Base-by-base conservation (phyloP, 805 yeast species). In the Candida corydali region DNA sequence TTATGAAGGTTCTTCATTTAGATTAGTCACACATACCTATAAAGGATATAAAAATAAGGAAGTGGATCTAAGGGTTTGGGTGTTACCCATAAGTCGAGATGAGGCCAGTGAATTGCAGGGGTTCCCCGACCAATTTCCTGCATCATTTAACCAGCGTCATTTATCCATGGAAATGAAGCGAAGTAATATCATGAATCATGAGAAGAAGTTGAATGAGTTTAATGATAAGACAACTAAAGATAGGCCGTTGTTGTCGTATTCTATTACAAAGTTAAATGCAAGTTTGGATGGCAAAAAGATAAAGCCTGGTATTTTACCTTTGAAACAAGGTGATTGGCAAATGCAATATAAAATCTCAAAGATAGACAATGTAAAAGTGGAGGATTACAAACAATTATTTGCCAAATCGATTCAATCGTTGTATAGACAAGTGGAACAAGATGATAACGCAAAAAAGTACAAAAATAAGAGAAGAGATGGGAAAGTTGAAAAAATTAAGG, bases 81-180 rank as follows among this genome's bases (percentile, higher is more conserved):
- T 63, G 0, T 54, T 60, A 1, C 63, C 69, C 3, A 31, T 65
- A 10, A 42, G 40, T 7, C 33, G 38, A 5, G 40, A 44, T 7
- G 49, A 61, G 22, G 50, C 54, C 8, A 30, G 42, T 8, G 32
- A 42, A 26, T 44, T 66, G 19, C 61, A 61, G 35, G 36, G 40
- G 22, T 50, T 62, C 14, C 41, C 47, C 4, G 18, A 29, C 2
- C 25, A 19, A 27, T 61, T 55, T 49, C 51, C 56, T 35, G 62
- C 66, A 3, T 53, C 65, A 22, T 61, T 60, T 45, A 47, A 49
- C 17, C 57, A 53, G 14, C 3, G 16, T 11, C 47, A 55, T 6
- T 39, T 63, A 7, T 25, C 57, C 5, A 40, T 38, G 2, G 52
- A 51, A 17, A 51, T 54, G 26, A 49, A 62, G 37, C 30, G 46